Evolutionary conservation across 371 early-diverging fungal species (phyloP).

Genomic region (Saksenaea oblongispora): DNA sequence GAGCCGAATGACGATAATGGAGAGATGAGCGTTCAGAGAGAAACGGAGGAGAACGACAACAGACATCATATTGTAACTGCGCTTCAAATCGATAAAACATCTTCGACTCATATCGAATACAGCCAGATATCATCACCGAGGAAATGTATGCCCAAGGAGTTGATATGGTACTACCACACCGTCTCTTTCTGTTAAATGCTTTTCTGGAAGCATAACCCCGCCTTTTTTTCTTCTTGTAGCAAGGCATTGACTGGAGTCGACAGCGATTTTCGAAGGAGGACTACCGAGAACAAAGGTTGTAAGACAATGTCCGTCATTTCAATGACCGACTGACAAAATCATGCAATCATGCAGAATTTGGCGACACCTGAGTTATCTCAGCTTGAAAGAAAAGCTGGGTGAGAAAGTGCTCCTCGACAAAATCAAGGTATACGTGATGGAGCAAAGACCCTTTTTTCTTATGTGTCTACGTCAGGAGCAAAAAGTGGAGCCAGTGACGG

Average conservation of each 20-base stretch:
- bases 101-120: not conserved
- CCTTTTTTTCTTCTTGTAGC: constrained; percentile 17
- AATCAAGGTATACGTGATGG: not conserved
- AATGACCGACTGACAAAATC: constrained; percentile 2
- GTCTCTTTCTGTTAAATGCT: not conserved
- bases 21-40: not conserved
- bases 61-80: not conserved
- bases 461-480: not conserved
- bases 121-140: constrained; percentile 25
- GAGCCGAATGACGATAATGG: not conserved
- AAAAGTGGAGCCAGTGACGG: not conserved
- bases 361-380: not conserved
- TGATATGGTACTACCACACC: constrained; percentile 31
- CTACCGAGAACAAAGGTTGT: constrained; percentile 33
- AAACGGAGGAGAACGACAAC: not conserved
- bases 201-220: not conserved
- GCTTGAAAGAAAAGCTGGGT: not conserved
- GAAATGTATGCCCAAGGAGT: constrained; percentile 34
- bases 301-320: not conserved
- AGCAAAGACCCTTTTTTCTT: not conserved
- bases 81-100: not conserved
- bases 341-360: constrained; percentile 4
- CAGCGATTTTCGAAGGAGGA: constrained; percentile 19
- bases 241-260: constrained; percentile 42
- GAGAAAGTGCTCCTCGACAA: not conserved